Evolutionary conservation across 306 rosid genomes (phyloP), one percentile per base, ranked within the genome.

Genomic region (Cyclanthera cordifolia): DNA sequence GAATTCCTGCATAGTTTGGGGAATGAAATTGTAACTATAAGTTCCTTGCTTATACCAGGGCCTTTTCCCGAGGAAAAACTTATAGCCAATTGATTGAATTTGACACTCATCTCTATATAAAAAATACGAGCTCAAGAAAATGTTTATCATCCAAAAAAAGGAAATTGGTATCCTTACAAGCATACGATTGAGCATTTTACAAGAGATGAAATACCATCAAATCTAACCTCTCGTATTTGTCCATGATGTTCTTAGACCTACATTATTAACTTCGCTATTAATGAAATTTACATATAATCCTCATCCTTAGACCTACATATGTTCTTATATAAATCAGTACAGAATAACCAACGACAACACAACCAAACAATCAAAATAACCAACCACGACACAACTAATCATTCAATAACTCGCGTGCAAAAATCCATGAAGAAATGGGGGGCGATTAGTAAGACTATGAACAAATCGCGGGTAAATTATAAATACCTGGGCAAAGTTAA

Each of bases 401-500:
- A 19, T 13, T 41, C 53, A 11, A 64, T 13, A 64, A 64, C 53
- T 37, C 20, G 23, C 7, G 21, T 43, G 53, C 20, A 14, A 16
- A 32, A n/a, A 64, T 9, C 23, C 55, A 13, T 10, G 24, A 5
- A 0, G 30, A 24, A 21, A 63, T n/a, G 19, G 34, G 34, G 34
- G 37, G 58, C 65, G 64, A 73, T 66, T 9, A 13, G 53, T 13
- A 10, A 15, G 74, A 74, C 61, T 21, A 6, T 8, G 67, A 77
- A 28, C 25, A 78, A 21, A 20, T 32, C 21, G 17, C 19, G 0
- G 19, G 12, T 52, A 41, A 25, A 24, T 53, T 12, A 12, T 11
- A 12, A 37, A 48, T 77, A 88, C 88, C 92, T 89, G 98, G 4
- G 98, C 96, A 24, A 93, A 67, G 41, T 59, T 69, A 43, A 93